Evolutionary conservation across 805 yeast genomes (phyloP).

Genomic region (Candida maesae): DNA sequence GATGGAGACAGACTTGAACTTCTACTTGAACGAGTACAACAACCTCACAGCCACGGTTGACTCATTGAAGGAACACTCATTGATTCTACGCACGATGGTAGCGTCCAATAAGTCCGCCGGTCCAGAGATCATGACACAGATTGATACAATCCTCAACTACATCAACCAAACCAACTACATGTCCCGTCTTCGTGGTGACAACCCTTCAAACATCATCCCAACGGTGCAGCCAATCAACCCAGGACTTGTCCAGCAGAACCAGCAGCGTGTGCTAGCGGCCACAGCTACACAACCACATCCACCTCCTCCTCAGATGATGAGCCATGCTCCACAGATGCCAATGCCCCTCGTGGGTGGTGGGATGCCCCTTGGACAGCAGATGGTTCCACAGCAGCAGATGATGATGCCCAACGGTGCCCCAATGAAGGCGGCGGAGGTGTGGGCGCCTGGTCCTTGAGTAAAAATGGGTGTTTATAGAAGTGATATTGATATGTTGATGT

Average conservation of each 20-base stretch:
- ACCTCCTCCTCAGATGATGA: too few relatives aligned
- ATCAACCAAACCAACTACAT: conserved; percentile 25
- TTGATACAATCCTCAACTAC: conserved; percentile 18
- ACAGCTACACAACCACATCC: too few relatives aligned
- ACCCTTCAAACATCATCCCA: conserved; percentile 24
- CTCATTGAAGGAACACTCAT: conserved; percentile 56
- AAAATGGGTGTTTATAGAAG: background rate
- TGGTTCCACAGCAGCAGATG: too few relatives aligned
- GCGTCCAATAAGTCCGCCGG: conserved; percentile 30
- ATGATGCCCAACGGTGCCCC: too few relatives aligned
- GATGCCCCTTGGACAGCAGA: too few relatives aligned
- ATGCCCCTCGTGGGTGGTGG: too few relatives aligned
- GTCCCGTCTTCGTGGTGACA: conserved; percentile 27
- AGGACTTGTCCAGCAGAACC: conserved; percentile 21
- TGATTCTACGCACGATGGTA: conserved; percentile 41
- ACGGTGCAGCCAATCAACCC: conserved; percentile 30
- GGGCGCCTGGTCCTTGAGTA: background rate
- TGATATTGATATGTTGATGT: too few relatives aligned
- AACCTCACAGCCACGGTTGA: conserved; percentile 55
- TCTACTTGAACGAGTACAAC: conserved; percentile 67
- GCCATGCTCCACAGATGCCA: too few relatives aligned
- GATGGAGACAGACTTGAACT: conserved; percentile 75
- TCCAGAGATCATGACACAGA: conserved; percentile 45
- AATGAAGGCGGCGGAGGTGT: too few relatives aligned
- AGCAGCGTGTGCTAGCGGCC: conserved; percentile 5